These are phyloP conservation scores for Mycena alexandri DNA, from an alignment of 768 basidiomycete genomes.

Conservation along the genomic window DNA sequence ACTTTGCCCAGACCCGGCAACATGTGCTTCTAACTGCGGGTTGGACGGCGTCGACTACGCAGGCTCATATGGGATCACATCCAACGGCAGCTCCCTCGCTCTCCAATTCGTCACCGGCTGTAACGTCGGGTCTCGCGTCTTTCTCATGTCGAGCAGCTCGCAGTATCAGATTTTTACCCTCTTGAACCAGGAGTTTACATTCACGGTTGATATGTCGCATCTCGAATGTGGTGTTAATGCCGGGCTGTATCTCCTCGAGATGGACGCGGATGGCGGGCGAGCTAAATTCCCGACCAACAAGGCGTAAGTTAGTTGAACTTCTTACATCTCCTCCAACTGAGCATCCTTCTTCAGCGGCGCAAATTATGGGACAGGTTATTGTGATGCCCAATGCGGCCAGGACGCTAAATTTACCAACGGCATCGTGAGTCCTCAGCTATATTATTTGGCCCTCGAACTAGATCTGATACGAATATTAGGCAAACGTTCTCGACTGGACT, in stretches of 20 bases:
- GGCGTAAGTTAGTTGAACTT: constrained; percentile 41
- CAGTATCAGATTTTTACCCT: constrained; percentile 60
- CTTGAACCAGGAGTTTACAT: constrained; percentile 70
- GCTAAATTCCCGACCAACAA: constrained; percentile 59
- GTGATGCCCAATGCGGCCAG: constrained; percentile 63
- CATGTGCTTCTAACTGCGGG: constrained; percentile 59
- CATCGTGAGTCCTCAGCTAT: constrained; percentile 46
- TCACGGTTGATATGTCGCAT: constrained; percentile 70
- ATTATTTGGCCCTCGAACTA: neutral
- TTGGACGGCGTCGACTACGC: constrained; percentile 62
- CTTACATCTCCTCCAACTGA: too few relatives aligned
- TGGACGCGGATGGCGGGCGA: constrained; percentile 67
- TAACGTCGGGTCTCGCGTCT: constrained; percentile 58
- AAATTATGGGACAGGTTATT: constrained; percentile 52
- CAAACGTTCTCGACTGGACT: constrained; percentile 60
- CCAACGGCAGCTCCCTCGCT: constrained; percentile 58
- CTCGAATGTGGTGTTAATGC: constrained; percentile 71
- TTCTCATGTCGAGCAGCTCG: constrained; percentile 54
- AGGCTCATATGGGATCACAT: constrained; percentile 64
- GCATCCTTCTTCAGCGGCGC: constrained; percentile 48
- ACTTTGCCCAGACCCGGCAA: constrained; percentile 61
- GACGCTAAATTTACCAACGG: constrained; percentile 74
- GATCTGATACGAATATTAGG: constrained; percentile 46
- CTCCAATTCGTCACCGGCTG: constrained; percentile 60
- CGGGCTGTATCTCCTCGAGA: constrained; percentile 68